These are phyloP conservation scores for Cryphonectria parasitica DNA, from an alignment of 2,329 filamentous ascomycete species.

Conservation along the genomic window DNA sequence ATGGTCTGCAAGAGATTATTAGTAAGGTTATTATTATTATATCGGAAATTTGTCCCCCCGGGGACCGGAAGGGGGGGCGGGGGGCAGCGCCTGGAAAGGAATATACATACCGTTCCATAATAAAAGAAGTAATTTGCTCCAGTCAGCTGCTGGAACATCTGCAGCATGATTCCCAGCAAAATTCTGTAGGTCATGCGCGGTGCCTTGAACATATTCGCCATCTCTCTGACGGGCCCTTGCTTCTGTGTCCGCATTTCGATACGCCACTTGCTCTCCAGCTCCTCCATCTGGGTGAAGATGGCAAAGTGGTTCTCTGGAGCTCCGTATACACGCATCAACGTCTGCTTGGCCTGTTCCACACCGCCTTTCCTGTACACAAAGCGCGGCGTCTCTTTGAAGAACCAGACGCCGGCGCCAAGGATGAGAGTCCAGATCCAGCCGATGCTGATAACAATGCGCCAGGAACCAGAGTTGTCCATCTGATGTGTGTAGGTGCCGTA, in stretches of 20 bases:
- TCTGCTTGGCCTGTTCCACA: constrained; percentile 50
- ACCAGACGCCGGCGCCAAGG: constrained; percentile 53
- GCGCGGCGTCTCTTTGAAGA: constrained; percentile 57
- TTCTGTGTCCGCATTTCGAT: constrained; percentile 48
- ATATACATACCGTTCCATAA: constrained; percentile 52
- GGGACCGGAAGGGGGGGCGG: no score
- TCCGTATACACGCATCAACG: constrained; percentile 54
- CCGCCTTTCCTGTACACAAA: constrained; percentile 54
- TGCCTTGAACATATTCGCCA: constrained; percentile 65
- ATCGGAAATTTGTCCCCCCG: no score
- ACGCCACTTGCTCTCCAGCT: constrained; percentile 57
- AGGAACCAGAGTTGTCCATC: constrained; percentile 52
- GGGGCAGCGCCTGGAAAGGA: no score
- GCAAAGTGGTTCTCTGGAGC: constrained; percentile 47
- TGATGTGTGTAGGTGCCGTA: constrained; percentile 60
- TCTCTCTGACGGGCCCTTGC: constrained; percentile 47
- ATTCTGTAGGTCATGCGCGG: constrained; percentile 68
- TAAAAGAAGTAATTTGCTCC: constrained; percentile 68
- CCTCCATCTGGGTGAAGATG: constrained; percentile 53
- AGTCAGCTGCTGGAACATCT: constrained; percentile 69
- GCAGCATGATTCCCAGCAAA: constrained; percentile 61
- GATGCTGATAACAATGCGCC: constrained; percentile 63
- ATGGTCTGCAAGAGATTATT: constrained; percentile 47
- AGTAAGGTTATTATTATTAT: no score
- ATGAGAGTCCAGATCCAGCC: constrained; percentile 55